Conservation (phyloP, 805 yeast species). For the Candida fluviatilis region DNA sequence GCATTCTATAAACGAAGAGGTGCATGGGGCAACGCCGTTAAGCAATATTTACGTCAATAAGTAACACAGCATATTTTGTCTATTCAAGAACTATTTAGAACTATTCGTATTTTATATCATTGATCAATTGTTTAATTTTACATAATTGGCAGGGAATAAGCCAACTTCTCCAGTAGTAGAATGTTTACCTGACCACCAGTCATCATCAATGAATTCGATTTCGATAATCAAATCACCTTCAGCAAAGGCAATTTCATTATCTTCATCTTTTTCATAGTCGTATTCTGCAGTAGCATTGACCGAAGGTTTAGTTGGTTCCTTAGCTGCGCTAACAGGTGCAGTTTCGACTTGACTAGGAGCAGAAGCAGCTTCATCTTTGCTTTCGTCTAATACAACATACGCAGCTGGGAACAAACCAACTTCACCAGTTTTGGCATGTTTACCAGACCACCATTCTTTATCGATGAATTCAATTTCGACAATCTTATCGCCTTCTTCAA, state of each 20-base stretch:
- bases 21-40: slow-evolving; percentile 38
- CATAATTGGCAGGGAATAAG: slow-evolving; percentile 90
- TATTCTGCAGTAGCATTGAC: slow-evolving; percentile 60
- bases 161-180: slow-evolving; percentile 66
- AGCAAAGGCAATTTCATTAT: slow-evolving; percentile 78
- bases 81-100: not conserved
- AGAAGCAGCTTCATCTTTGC: slow-evolving; percentile 9
- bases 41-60: slow-evolving; percentile 19
- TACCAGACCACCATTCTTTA: slow-evolving; percentile 68
- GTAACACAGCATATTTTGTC: not conserved
- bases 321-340: slow-evolving; percentile 10
- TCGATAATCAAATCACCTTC: slow-evolving; percentile 81
- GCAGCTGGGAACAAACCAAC: slow-evolving; percentile 56
- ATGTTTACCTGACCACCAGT: slow-evolving; percentile 94
- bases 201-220: slow-evolving; percentile 87
- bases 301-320: slow-evolving; percentile 13
- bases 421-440: slow-evolving; percentile 38
- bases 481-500: slow-evolving; percentile 63
- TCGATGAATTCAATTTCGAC: slow-evolving; percentile 66
- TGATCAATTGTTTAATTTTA: slow-evolving; percentile 27
- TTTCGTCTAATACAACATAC: slow-evolving; percentile 41
- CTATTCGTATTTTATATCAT: not conserved
- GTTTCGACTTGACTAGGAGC: slow-evolving; percentile 3
- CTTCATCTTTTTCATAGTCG: slow-evolving; percentile 88
- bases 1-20: slow-evolving; percentile 33